phyloP scores from a whole-genome alignment of 345 rosid species.

The Ailanthus altissimus region DNA sequence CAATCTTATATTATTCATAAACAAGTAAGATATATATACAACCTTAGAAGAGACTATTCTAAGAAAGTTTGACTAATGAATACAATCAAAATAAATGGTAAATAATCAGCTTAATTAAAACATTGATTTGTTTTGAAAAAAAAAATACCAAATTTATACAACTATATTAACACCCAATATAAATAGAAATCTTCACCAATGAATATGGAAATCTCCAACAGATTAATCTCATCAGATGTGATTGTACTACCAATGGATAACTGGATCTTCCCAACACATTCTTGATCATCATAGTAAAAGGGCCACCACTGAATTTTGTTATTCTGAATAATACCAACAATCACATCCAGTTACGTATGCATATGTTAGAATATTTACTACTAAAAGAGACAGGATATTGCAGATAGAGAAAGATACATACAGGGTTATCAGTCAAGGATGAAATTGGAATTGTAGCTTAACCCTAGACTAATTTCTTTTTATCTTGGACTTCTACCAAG shows the following conservation, averaged over 20 bases:
- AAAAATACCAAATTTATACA: too few relatives aligned
- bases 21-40: too few relatives aligned
- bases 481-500: slow-evolving; percentile 78
- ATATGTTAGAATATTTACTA: slow-evolving; percentile 6
- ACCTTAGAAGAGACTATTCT: too few relatives aligned
- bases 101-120: too few relatives aligned
- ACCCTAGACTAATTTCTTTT: slow-evolving; percentile 67
- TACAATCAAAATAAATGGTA: too few relatives aligned
- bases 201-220: too few relatives aligned
- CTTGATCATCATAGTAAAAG: slow-evolving; percentile 80
- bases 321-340: slow-evolving; percentile 48
- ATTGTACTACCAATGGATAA: slow-evolving; percentile 69
- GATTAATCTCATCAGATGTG: slow-evolving; percentile 64
- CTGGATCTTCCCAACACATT: slow-evolving; percentile 96
- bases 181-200: too few relatives aligned
- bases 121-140: too few relatives aligned
- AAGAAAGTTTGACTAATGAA: too few relatives aligned
- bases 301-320: slow-evolving; percentile 93
- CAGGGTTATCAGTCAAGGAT: slow-evolving; percentile 69
- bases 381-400: slow-evolving; percentile 11
- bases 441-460: slow-evolving; percentile 68
- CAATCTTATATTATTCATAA: too few relatives aligned
- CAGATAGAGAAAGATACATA: slow-evolving; percentile 40
- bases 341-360: slow-evolving; percentile 6
- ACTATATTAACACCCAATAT: too few relatives aligned